Evolutionary conservation across 371 early-diverging fungal species (phyloP).

Genomic region (Lichtheimia corymbifera): DNA sequence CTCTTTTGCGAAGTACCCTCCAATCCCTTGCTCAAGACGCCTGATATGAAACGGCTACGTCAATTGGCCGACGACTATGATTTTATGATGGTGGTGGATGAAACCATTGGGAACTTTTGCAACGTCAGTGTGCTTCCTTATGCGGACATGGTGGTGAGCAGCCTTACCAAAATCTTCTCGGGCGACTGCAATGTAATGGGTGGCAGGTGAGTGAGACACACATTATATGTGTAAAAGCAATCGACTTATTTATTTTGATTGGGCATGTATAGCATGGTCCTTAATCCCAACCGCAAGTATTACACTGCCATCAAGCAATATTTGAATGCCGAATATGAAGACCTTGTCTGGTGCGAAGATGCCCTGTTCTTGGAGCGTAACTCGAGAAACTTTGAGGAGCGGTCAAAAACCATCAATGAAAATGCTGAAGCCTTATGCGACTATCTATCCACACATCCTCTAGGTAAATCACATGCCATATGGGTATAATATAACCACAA

Average conservation of each 20-base stretch:
- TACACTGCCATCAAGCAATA: conserved; percentile 58
- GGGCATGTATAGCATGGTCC: conserved; percentile 61
- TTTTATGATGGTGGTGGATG: conserved; percentile 88
- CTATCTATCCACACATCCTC: conserved; percentile 62
- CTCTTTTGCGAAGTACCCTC: conserved; percentile 93
- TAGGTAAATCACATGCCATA: conserved; percentile 41
- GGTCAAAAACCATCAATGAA: conserved; percentile 73
- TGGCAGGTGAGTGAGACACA: conserved; percentile 63
- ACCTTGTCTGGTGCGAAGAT: conserved; percentile 90
- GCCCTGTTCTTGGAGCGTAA: conserved; percentile 93
- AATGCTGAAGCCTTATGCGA: conserved; percentile 83
- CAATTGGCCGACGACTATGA: conserved; percentile 74
- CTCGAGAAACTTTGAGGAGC: conserved; percentile 81
- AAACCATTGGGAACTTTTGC: conserved; percentile 92
- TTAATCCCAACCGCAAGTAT: conserved; percentile 74
- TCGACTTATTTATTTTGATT: not conserved
- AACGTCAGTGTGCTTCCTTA: conserved; percentile 77
- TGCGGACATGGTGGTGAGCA: conserved; percentile 91
- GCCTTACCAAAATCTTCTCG: conserved; percentile 92
- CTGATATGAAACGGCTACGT: conserved; percentile 76
- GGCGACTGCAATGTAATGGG: conserved; percentile 98
- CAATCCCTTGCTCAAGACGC: conserved; percentile 88
- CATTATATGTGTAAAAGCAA: not conserved
- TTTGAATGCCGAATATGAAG: conserved; percentile 68
- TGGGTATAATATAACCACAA: not conserved